Conservation (phyloP, 352 stramenopile species). For the Globisporangium carolinianum region DNA sequence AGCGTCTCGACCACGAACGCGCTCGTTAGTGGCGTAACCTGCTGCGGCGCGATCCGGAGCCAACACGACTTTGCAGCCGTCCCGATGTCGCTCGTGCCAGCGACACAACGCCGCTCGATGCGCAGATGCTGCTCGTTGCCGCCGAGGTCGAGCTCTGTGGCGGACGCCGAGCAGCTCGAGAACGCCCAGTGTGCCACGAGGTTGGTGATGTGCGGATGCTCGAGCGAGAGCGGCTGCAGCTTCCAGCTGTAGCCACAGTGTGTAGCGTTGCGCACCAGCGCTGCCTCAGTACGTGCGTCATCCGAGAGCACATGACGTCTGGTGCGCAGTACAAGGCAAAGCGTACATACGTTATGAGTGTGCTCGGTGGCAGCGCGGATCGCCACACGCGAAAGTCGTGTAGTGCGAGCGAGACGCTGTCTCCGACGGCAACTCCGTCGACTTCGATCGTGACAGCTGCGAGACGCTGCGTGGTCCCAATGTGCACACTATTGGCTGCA, state of each 20-base stretch:
- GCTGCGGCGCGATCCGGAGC: slow-evolving; percentile 4
- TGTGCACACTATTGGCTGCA: too few species aligned
- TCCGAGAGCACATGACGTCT: too few species aligned
- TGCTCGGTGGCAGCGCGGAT: background rate
- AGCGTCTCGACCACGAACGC: slow-evolving; percentile 9
- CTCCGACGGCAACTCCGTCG: background rate
- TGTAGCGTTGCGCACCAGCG: background rate
- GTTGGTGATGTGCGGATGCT: background rate
- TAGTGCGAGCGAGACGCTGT: background rate
- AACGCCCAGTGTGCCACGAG: slow-evolving; percentile 12
- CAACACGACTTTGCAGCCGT: background rate
- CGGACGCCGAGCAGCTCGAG: slow-evolving; percentile 8
- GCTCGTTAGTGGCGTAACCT: background rate
- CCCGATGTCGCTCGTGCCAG: background rate
- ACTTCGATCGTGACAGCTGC: too few species aligned
- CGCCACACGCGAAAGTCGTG: slow-evolving; percentile 18
- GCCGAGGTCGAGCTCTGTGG: slow-evolving; percentile 14
- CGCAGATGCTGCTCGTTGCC: slow-evolving; percentile 7
- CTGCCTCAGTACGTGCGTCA: background rate
- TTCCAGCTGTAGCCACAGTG: background rate
- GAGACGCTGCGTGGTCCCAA: too few species aligned
- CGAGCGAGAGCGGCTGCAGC: background rate
- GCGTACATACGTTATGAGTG: slow-evolving; percentile 2
- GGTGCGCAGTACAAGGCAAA: too few species aligned
- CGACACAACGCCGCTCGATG: background rate